phyloP scores from a whole-genome alignment of 768 basidiomycete genomes.

The Arthromyces matolae region DNA sequence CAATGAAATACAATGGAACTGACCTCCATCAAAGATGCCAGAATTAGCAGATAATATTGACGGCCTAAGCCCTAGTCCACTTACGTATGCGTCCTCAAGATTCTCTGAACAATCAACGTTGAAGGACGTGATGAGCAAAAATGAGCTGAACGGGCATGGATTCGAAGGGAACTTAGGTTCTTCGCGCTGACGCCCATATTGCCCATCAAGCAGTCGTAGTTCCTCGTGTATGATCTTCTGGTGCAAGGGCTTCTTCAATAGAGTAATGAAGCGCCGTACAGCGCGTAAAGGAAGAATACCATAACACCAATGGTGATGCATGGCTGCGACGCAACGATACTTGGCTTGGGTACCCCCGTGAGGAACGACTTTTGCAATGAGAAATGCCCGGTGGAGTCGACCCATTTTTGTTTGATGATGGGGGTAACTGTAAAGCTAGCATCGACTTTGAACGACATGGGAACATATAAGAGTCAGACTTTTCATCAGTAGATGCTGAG shows the following conservation, averaged over 20 bases:
- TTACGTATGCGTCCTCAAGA: constrained; percentile 8
- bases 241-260: constrained; percentile 33
- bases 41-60: constrained; percentile 23
- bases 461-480: too few relatives aligned
- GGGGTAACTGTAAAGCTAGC: too few relatives aligned
- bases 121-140: constrained; percentile 29
- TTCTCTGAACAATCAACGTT: constrained; percentile 12
- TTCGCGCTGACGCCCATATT: constrained; percentile 21
- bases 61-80: constrained; percentile 9
- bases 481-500: too few relatives aligned
- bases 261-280: constrained; percentile 28
- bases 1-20: constrained; percentile 9
- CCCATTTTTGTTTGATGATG: too few relatives aligned
- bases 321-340: constrained; percentile 39
- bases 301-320: constrained; percentile 39
- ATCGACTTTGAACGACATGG: too few relatives aligned
- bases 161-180: constrained; percentile 13
- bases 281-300: constrained; percentile 30
- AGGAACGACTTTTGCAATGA: constrained; percentile 33
- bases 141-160: constrained; percentile 32
- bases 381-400: constrained; percentile 37
- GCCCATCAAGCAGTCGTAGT: constrained; percentile 27
- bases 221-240: constrained; percentile 34
- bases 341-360: constrained; percentile 18
- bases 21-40: constrained; percentile 24